Base-by-base conservation (phyloP, 768 basidiomycete species). In the Amanita thiersii region DNA sequence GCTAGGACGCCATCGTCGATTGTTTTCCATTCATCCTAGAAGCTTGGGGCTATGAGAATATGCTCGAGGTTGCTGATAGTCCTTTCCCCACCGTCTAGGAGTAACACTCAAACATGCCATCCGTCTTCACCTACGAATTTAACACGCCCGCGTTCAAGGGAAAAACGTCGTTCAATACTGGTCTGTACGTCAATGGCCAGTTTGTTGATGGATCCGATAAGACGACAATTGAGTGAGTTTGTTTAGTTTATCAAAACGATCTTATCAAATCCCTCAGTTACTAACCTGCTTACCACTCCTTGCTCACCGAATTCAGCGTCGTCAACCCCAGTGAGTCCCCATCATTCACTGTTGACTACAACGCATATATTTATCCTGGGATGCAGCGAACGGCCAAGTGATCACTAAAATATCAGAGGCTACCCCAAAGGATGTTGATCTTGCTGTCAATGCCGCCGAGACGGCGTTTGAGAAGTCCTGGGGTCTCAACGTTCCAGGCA, bases 371-470 rank as follows among this genome's bases (percentile, higher is more conserved):
- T 34, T 10, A 15, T 17, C 17, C 1, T 28, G 15, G 14, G 32
- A 33, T 34, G 41, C 43, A 84, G 72, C 83, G 0, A 86, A 59
- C 14, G 88, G 85, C 31, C 70, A 84, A 53, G 48, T 73, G 37
- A 69, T 80, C 54, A 75, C 76, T 1, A 45, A 65, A 30, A 61
- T 88, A 45, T 59, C 75, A 0, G 76, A 74, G 54, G 88, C 70
- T 20, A 75, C 76, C 1, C 43, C 68, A 6, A 70, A 76, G 47
- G 90, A 93, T 54, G 77, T 94, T 47, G 84, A 93, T 57, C 51
- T 57, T 35, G 89, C 89, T 0, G 88, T 90, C 43, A 60, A 66
- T 3, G 80, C 72, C 29, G 85, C 85, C 0, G 69, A 75, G 44
- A 73, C 57, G 53, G 67, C 67, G 0, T 66, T 53, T 58, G 74